Base-by-base conservation (phyloP, 2,329 filamentous ascomycete species). In the Fusarium poae region DNA sequence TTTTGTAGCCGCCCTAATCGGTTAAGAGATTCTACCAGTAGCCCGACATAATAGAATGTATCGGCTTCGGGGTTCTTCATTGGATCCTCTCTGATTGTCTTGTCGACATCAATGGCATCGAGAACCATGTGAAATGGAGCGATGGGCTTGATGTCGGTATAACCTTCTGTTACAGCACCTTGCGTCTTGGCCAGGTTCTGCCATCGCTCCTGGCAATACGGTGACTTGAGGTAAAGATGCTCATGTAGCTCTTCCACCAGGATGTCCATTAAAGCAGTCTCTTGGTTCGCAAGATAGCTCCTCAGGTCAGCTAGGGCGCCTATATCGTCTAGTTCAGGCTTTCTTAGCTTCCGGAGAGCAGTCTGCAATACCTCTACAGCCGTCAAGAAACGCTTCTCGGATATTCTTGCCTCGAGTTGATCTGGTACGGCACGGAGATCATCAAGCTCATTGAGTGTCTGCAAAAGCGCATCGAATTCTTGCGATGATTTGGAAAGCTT, bases 161-260 rank as follows among this genome's bases (percentile, higher is more conserved):
- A 84, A 37, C 78, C 81, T 51, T 86, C 84, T 43, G 81, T 82
- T 64, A 81, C 82, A 5, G 82, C 81, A 48, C 87, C 84, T 68
- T 92, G 90, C 37, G 86, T 87, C 72, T 91, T 91, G 37, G 90
- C 86, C 62, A 97, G 88, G 61, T 87, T 88, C 79, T 97, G 97
- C 96, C 96, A 99, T 71, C 96, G 86, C 77, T 97, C 93, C 77
- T 97, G 94, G 76, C 95, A 98, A 77, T 99, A 99, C 0, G 95
- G 96, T 5, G 95, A 98, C 78, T 98, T 98, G 39, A 99, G 88
- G 77, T 99, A 99, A 6, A 99, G 85, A 80, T 99, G 96, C 77
- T 97, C 96, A 77, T 99, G 96, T 34, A 99, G 84, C 79, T 99
- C 96, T 77, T 99, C 96, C n/a, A 98, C 90, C 57, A 99, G 79